Conservation (phyloP, 2,329 filamentous ascomycete genomes). For the Hortaea sp. region DNA sequence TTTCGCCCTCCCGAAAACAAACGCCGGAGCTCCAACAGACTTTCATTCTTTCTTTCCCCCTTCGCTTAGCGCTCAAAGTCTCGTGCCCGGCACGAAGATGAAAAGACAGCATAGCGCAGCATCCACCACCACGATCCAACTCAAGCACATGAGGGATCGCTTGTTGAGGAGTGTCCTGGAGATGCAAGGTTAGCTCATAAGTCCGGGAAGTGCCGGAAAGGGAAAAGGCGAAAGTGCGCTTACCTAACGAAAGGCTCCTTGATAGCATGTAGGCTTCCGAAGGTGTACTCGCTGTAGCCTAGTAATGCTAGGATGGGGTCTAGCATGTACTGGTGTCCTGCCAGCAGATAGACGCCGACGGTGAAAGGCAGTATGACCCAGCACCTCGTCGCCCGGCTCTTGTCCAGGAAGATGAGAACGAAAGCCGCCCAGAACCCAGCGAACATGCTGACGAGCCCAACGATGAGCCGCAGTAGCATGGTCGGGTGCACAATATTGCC, state of each 20-base stretch:
- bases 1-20: background rate
- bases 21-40: background rate
- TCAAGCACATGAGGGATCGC: conserved; percentile 70
- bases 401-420: conserved; percentile 81
- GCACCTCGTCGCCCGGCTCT: conserved; percentile 60
- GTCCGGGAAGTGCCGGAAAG: no score
- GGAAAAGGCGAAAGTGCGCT: conserved; percentile 1
- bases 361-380: conserved; percentile 94
- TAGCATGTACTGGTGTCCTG: conserved; percentile 90
- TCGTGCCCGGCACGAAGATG: conserved; percentile 85
- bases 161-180: conserved; percentile 65
- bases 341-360: conserved; percentile 76
- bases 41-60: background rate
- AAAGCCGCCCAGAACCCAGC: conserved; percentile 91
- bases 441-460: conserved; percentile 80
- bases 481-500: conserved; percentile 92
- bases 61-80: conserved; percentile 42
- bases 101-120: conserved; percentile 81
- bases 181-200: background rate
- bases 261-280: conserved; percentile 81
- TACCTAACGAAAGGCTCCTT: conserved; percentile 74
- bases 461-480: conserved; percentile 71
- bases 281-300: conserved; percentile 93
- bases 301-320: conserved; percentile 81
- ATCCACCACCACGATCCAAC: conserved; percentile 65